A percentile compares a stretch with the other conserved stretches of the same genome.
Conservation (phyloP, 2,329 filamentous ascomycete genomes). For the Colletotrichum sojae region DNA sequence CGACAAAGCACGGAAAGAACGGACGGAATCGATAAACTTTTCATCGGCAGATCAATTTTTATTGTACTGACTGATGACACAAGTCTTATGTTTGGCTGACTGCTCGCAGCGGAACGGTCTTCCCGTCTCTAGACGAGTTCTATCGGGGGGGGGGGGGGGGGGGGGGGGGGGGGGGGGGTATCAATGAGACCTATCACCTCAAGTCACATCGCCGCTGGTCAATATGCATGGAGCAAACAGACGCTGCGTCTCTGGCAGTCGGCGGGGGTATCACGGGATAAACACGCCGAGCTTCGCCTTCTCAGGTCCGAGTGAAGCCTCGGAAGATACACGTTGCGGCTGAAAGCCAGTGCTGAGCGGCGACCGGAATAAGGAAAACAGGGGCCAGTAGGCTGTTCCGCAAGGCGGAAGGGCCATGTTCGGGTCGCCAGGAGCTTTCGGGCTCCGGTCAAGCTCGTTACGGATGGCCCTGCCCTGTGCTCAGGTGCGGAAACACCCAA, state of each 20-base stretch:
- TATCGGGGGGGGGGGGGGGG: too few species aligned
- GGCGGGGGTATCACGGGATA: constrained; percentile 37
- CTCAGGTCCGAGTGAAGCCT: background rate
- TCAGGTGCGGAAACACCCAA: background rate
- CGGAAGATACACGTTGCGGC: constrained; percentile 22
- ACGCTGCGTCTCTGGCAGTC: constrained; percentile 17
- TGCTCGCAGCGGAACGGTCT: too few species aligned
- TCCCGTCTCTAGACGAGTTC: too few species aligned
- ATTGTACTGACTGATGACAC: constrained; percentile 7
- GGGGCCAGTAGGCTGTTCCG: background rate
- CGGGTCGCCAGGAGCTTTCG: constrained; percentile 5
- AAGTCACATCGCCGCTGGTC: constrained; percentile 2
- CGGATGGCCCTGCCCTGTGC: constrained; percentile 10
- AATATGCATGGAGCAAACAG: background rate
- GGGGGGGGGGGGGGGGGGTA: too few species aligned
- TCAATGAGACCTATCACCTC: background rate
- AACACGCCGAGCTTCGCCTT: constrained; percentile 9
- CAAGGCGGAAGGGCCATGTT: constrained; percentile 35
- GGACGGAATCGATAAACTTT: constrained; percentile 11
- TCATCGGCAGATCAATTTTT: constrained; percentile 12
- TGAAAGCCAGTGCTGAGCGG: constrained; percentile 31
- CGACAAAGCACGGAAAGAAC: constrained; percentile 2
- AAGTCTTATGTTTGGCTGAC: background rate
- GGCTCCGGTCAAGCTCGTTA: constrained; percentile 12
- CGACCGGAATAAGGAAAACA: constrained; percentile 3